phyloP scores from a whole-genome alignment of 2,329 filamentous ascomycete species.

The Geoglossum cookeanum region DNA sequence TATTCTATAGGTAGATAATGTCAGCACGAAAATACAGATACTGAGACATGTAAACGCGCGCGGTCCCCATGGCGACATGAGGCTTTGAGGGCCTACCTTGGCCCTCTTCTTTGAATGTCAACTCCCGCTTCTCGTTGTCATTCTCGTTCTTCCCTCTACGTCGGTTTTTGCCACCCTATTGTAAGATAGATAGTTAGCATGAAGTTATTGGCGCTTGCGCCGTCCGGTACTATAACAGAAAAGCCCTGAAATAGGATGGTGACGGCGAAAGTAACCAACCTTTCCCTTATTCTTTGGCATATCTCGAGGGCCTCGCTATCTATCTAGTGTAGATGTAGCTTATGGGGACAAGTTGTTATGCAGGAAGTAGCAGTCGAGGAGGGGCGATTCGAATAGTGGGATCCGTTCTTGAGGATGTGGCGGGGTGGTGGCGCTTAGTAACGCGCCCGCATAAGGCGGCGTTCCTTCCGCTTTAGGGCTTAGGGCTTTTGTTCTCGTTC shows the following conservation, averaged over 20 bases:
- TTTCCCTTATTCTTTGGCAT: conserved; percentile 99
- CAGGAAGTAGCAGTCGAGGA: background rate
- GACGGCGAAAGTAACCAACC: conserved; percentile 32
- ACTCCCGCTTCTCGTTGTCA: conserved; percentile 96
- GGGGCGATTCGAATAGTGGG: background rate
- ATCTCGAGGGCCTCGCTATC: conserved; percentile 19
- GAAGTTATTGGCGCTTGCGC: background rate
- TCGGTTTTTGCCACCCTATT: conserved; percentile 91
- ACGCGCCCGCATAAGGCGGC: background rate
- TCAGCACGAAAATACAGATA: background rate
- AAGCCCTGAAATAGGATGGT: background rate
- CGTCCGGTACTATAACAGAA: background rate
- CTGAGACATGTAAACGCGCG: background rate
- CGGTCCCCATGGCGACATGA: background rate
- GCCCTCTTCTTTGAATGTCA: conserved; percentile 97
- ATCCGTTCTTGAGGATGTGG: background rate
- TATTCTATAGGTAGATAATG: conserved; percentile 34
- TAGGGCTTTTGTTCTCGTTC: background rate
- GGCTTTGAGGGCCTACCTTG: conserved; percentile 37
- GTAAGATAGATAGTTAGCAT: background rate
- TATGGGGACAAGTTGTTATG: background rate
- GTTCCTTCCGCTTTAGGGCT: background rate
- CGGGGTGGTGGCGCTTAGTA: background rate
- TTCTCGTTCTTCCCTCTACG: conserved; percentile 98
- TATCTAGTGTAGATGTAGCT: background rate